Evolutionary conservation across 1,284 basidiomycete species (phyloP).

Genomic region (Cerioporus squamosus): DNA sequence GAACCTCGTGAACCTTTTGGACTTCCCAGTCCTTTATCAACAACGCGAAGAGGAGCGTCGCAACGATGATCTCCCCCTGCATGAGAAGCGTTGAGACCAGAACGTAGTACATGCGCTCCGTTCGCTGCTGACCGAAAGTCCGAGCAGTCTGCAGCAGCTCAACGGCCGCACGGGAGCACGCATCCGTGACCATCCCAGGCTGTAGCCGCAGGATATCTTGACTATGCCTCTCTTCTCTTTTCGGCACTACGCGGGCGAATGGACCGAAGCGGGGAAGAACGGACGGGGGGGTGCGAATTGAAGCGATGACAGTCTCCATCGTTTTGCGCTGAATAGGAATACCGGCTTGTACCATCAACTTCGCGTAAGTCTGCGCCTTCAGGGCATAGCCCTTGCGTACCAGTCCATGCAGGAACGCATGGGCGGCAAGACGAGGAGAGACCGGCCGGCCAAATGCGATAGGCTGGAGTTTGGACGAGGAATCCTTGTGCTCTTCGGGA

Average conservation of each 20-base stretch:
- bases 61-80: constrained; percentile 77
- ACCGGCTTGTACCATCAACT: constrained; percentile 55
- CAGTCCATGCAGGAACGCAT: constrained; percentile 66
- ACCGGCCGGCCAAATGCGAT: constrained; percentile 54
- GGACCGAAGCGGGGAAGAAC: constrained; percentile 18
- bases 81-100: constrained; percentile 67
- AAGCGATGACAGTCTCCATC: constrained; percentile 48
- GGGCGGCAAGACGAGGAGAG: constrained; percentile 61
- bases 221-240: constrained; percentile 7
- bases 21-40: constrained; percentile 67
- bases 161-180: constrained; percentile 53
- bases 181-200: constrained; percentile 35
- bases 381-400: constrained; percentile 51
- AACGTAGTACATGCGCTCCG: constrained; percentile 60
- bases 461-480: constrained; percentile 32
- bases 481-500: neutral
- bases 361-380: constrained; percentile 53
- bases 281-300: constrained; percentile 32
- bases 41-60: constrained; percentile 67
- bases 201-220: constrained; percentile 27
- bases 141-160: constrained; percentile 57
- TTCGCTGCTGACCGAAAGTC: constrained; percentile 55
- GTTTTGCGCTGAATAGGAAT: constrained; percentile 52
- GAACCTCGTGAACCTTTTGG: constrained; percentile 20
- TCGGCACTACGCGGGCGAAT: constrained; percentile 12